Conservation (phyloP, 2,329 filamentous ascomycete species). For the Ascochyta clinopodiicola region DNA sequence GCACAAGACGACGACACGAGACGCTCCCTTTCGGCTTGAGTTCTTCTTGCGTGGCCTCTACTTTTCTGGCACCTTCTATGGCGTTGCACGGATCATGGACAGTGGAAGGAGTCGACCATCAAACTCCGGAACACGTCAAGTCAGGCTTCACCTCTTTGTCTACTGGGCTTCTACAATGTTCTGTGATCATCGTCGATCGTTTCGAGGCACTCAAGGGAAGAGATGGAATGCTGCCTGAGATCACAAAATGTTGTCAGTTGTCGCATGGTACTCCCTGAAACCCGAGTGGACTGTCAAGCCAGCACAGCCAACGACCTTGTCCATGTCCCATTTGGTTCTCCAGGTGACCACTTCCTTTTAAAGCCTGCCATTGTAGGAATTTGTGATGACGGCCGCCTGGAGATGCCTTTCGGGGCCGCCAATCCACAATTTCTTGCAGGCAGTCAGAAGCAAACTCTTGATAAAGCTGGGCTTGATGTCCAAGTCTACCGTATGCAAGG, state of each 20-base stretch:
- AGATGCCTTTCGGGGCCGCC: not conserved
- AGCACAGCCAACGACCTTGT: not conserved
- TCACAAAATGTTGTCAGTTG: not conserved
- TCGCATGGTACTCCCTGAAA: not conserved
- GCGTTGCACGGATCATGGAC: slow-evolving; percentile 17
- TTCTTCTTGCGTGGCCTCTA: not conserved
- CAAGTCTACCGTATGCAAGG: not conserved
- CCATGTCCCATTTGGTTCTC: not conserved
- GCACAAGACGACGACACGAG: not conserved
- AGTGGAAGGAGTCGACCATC: slow-evolving; percentile 2
- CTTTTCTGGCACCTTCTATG: slow-evolving; percentile 18
- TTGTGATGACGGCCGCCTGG: slow-evolving; percentile 7
- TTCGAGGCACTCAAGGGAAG: not conserved
- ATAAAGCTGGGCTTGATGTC: slow-evolving; percentile 8
- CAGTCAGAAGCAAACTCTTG: not conserved
- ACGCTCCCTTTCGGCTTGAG: not conserved
- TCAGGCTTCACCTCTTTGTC: slow-evolving; percentile 11
- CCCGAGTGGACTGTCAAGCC: slow-evolving; percentile 1
- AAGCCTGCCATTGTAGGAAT: not conserved
- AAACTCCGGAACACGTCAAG: slow-evolving; percentile 15
- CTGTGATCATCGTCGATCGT: not conserved
- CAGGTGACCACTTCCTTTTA: not conserved
- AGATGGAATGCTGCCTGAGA: slow-evolving; percentile 11
- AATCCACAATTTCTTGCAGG: slow-evolving; percentile 1
- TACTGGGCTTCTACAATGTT: not conserved